phyloP scores from a whole-genome alignment of 208 protist species.

The Crithidia thermophila region DNA sequence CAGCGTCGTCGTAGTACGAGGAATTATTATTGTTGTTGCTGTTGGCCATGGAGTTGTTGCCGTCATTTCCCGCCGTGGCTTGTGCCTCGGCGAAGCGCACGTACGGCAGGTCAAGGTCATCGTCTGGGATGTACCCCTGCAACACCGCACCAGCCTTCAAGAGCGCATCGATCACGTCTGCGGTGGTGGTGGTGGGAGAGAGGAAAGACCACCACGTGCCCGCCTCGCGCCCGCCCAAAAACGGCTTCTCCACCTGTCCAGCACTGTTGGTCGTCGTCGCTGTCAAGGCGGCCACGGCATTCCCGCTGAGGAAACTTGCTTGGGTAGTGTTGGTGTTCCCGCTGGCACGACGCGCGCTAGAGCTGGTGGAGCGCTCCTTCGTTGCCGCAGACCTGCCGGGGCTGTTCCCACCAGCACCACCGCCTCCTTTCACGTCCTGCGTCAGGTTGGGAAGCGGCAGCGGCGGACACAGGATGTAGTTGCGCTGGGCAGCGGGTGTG shows the following conservation, averaged over 20 bases:
- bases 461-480: slow-evolving; percentile 70
- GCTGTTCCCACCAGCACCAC: slow-evolving; percentile 2
- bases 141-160: slow-evolving; percentile 45
- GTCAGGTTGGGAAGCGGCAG: slow-evolving; percentile 37
- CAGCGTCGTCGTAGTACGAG: background rate
- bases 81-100: slow-evolving; percentile 43
- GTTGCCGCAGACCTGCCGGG: background rate
- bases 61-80: background rate
- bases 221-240: slow-evolving; percentile 42
- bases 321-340: background rate
- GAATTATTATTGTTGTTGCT: background rate
- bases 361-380: background rate
- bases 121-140: slow-evolving; percentile 52
- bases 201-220: slow-evolving; percentile 57
- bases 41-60: background rate
- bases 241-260: background rate
- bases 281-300: background rate
- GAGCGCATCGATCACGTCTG: slow-evolving; percentile 53
- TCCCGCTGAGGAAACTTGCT: background rate
- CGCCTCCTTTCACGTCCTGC: slow-evolving; percentile 7
- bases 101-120: slow-evolving; percentile 50
- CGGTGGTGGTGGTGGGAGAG: slow-evolving; percentile 30
- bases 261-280: background rate
- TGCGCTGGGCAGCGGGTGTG: slow-evolving; percentile 47
- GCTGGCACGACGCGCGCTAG: background rate